Conservation (phyloP, 352 stramenopile species). For the Peronospora belbahrii region DNA sequence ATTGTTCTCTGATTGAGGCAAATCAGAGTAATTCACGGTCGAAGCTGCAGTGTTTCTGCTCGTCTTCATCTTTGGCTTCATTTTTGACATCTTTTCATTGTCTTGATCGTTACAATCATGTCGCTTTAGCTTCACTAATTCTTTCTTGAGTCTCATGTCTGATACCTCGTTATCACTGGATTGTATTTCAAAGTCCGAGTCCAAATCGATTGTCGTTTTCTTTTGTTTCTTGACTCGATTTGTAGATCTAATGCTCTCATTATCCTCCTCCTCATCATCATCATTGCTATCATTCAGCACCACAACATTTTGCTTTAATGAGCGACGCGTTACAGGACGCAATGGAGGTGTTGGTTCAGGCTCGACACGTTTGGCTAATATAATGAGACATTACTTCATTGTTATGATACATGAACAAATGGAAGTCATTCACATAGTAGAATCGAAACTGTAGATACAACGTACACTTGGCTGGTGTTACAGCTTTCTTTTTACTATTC, state of each 20-base stretch:
- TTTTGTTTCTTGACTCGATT: slow-evolving; percentile 25
- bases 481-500: slow-evolving; percentile 21
- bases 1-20: slow-evolving; percentile 2
- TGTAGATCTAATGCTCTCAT: slow-evolving; percentile 19
- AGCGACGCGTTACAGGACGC: slow-evolving; percentile 10
- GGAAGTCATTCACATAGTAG: background rate
- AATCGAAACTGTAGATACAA: background rate
- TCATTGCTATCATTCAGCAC: slow-evolving; percentile 54
- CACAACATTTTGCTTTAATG: slow-evolving; percentile 38
- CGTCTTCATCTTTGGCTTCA: slow-evolving; percentile 9
- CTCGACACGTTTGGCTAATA: slow-evolving; percentile 16
- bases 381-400: slow-evolving; percentile 1
- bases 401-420: background rate
- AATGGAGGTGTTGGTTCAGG: slow-evolving; percentile 25
- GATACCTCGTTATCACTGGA: slow-evolving; percentile 16
- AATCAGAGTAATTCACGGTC: background rate
- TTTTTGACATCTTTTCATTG: slow-evolving; percentile 19
- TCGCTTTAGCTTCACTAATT: slow-evolving; percentile 6
- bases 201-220: slow-evolving; percentile 13
- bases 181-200: slow-evolving; percentile 38
- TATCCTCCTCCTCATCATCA: slow-evolving; percentile 30
- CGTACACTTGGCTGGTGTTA: slow-evolving; percentile 22
- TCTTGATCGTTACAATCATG: slow-evolving; percentile 6
- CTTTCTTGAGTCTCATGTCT: slow-evolving; percentile 12
- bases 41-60: background rate